Evolutionary conservation across 495 filamentous ascomycete species (phyloP).

Genomic region (Trichoderma virens): DNA sequence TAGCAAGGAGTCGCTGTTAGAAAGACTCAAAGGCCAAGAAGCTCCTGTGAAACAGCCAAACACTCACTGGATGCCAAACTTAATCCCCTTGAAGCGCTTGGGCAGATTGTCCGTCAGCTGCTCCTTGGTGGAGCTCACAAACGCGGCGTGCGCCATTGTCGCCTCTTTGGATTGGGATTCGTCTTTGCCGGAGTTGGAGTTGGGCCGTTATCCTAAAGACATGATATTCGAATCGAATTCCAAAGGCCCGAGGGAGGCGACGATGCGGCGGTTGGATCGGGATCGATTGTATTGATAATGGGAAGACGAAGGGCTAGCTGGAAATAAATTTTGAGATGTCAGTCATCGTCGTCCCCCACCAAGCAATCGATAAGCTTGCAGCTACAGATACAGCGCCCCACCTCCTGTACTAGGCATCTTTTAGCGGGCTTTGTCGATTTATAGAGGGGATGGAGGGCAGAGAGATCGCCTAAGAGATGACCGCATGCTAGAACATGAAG

Average conservation of each 20-base stretch:
- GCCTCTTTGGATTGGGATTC: not conserved
- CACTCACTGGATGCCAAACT: conserved; percentile 83
- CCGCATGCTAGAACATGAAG: too few species aligned
- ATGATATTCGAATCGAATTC: not conserved
- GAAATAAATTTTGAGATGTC: conserved; percentile 8
- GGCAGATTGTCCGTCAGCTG: conserved; percentile 82
- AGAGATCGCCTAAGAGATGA: too few species aligned
- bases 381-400: not conserved
- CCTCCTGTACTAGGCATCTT: not conserved
- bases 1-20: conserved; percentile 21
- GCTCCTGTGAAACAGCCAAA: not conserved
- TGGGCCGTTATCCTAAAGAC: not conserved
- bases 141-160: conserved; percentile 8
- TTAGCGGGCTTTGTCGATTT: too few species aligned
- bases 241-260: not conserved
- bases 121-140: conserved; percentile 47
- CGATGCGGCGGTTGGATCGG: not conserved
- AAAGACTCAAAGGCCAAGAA: not conserved
- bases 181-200: not conserved
- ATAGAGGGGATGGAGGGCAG: too few species aligned
- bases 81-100: conserved; percentile 84
- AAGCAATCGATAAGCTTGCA: conserved; percentile 5
- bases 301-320: not conserved
- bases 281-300: not conserved
- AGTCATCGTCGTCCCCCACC: conserved; percentile 15